Percentiles rank a stretch among this genome's conserved stretches.
Conservation (phyloP, 1,284 basidiomycete species). For the Ganoderma lucidum region DNA sequence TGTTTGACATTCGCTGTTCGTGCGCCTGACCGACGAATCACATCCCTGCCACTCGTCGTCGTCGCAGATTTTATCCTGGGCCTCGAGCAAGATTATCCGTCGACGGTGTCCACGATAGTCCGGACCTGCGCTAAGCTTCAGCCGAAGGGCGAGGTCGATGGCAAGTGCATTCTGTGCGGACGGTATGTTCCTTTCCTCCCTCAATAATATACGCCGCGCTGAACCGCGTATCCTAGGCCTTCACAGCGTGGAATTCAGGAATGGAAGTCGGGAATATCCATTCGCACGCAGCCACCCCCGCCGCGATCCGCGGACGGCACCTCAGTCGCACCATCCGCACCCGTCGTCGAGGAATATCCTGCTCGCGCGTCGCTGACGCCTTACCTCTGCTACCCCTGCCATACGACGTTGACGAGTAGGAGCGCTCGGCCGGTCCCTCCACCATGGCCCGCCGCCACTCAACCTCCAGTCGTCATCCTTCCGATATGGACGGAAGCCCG, state of each 20-base stretch:
- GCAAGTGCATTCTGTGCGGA: constrained; percentile 74
- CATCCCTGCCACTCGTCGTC: neutral
- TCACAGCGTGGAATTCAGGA: constrained; percentile 33
- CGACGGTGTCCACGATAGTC: constrained; percentile 89
- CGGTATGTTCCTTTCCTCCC: constrained; percentile 55
- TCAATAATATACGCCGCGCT: neutral
- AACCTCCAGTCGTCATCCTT: constrained; percentile 14
- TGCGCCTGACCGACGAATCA: neutral
- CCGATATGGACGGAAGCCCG: constrained; percentile 30
- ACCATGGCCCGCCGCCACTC: constrained; percentile 18
- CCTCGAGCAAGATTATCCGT: constrained; percentile 85
- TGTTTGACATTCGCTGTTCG: neutral
- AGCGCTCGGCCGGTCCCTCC: constrained; percentile 31
- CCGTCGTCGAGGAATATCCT: constrained; percentile 3
- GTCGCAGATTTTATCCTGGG: constrained; percentile 81
- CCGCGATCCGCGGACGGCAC: neutral
- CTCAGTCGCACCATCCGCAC: neutral
- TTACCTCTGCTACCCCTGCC: constrained; percentile 35
- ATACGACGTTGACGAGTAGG: constrained; percentile 34
- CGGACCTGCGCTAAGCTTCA: constrained; percentile 85
- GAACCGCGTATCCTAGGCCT: constrained; percentile 21
- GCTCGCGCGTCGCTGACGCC: constrained; percentile 26
- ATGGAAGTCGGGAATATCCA: constrained; percentile 37
- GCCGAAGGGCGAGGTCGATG: constrained; percentile 65
- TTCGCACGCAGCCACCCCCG: constrained; percentile 23